Evolutionary conservation across 2,329 filamentous ascomycete species (phyloP).

Genomic region (Ceratocystis smalleyi): DNA sequence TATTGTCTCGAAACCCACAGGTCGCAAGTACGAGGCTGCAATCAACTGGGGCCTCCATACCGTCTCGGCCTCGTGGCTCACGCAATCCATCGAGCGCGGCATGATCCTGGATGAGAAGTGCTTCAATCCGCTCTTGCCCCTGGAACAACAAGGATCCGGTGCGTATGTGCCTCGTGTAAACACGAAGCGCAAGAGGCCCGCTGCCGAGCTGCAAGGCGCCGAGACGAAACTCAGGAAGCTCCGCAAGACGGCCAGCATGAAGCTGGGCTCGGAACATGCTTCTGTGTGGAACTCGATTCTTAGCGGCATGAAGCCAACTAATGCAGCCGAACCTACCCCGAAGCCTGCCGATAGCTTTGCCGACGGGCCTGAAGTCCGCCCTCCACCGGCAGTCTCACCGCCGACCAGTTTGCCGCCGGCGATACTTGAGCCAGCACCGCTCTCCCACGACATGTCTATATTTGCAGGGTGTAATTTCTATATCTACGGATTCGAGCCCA

Average conservation of each 20-base stretch:
- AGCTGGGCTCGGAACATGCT: constrained; percentile 63
- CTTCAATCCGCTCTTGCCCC: constrained; percentile 61
- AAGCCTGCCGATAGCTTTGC: constrained; percentile 7
- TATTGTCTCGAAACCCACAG: constrained; percentile 61
- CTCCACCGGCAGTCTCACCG: background rate
- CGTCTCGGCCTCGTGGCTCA: constrained; percentile 72
- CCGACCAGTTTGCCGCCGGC: background rate
- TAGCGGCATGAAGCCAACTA: constrained; percentile 24
- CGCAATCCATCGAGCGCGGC: constrained; percentile 65
- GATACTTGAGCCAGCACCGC: background rate
- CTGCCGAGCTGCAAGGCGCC: constrained; percentile 21
- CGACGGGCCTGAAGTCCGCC: background rate
- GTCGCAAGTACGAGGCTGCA: constrained; percentile 85
- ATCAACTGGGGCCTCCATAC: constrained; percentile 64
- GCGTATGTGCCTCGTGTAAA: constrained; percentile 29
- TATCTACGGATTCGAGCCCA: constrained; percentile 41
- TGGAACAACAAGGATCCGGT: constrained; percentile 56
- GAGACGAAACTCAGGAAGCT: constrained; percentile 62
- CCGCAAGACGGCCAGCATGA: constrained; percentile 72
- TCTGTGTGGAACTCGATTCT: constrained; percentile 86
- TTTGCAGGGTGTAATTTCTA: constrained; percentile 44
- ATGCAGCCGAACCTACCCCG: background rate
- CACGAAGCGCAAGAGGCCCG: constrained; percentile 8
- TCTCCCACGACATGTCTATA: constrained; percentile 27
- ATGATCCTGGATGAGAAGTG: constrained; percentile 82